Conservation (phyloP, 2,329 filamentous ascomycete species). For the Ophiostoma sp. region DNA sequence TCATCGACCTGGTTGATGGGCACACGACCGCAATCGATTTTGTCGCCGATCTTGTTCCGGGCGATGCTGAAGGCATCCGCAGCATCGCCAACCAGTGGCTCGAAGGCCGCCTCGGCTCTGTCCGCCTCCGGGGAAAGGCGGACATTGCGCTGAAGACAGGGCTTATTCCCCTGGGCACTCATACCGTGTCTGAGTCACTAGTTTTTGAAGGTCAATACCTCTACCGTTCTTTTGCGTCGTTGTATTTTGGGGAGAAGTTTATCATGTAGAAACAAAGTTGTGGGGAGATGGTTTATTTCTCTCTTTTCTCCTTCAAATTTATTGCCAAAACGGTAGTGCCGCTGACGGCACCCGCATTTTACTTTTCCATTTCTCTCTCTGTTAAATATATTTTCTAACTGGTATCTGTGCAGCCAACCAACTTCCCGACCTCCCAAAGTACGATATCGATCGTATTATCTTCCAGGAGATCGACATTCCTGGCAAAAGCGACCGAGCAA, state of each 20-base stretch:
- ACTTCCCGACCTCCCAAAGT: slow-evolving; percentile 75
- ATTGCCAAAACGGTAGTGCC: background rate
- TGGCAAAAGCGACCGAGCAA: slow-evolving; percentile 57
- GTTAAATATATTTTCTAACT: slow-evolving; percentile 35
- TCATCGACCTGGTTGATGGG: slow-evolving; percentile 74
- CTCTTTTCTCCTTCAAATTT: background rate
- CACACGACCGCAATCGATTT: slow-evolving; percentile 77
- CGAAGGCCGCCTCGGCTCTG: slow-evolving; percentile 68
- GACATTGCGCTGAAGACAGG: slow-evolving; percentile 75
- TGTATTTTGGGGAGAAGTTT: slow-evolving; percentile 62
- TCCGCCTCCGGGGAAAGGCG: slow-evolving; percentile 73
- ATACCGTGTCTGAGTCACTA: slow-evolving; percentile 71
- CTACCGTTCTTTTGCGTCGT: slow-evolving; percentile 62
- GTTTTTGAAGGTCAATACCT: slow-evolving; percentile 80
- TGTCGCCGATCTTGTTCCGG: slow-evolving; percentile 71
- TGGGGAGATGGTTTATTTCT: background rate
- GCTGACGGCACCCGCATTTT: background rate
- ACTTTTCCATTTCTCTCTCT: slow-evolving; percentile 19
- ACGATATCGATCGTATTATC: slow-evolving; percentile 78
- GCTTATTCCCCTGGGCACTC: slow-evolving; percentile 73
- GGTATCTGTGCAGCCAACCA: slow-evolving; percentile 58
- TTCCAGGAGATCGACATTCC: slow-evolving; percentile 68
- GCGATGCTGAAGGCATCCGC: slow-evolving; percentile 74
- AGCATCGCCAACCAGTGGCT: slow-evolving; percentile 86
- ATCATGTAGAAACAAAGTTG: slow-evolving; percentile 37